Evolutionary conservation across 441 rosid genomes (phyloP).

Genomic region (Pelargonium australe): DNA sequence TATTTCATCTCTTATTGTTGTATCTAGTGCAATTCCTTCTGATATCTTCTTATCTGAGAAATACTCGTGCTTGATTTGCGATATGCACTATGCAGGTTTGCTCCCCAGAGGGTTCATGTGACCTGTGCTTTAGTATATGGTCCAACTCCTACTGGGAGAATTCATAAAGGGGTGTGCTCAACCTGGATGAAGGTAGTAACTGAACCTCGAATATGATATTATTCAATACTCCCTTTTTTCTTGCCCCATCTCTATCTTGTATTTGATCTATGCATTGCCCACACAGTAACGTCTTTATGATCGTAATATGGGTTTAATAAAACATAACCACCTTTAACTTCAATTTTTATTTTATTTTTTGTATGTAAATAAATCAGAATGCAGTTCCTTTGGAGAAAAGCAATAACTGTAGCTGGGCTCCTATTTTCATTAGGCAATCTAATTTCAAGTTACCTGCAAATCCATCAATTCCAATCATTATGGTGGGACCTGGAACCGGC

Average conservation of each 20-base stretch:
- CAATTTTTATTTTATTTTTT: neutral
- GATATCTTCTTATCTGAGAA: neutral
- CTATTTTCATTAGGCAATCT: constrained; percentile 48
- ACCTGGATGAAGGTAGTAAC: constrained; percentile 92
- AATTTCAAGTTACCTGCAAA: constrained; percentile 53
- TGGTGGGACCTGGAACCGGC: constrained; percentile 74
- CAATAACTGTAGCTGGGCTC: constrained; percentile 49
- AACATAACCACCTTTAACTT: neutral
- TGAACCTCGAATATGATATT: too few species aligned
- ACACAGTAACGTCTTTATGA: neutral
- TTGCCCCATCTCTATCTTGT: neutral
- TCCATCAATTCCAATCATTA: constrained; percentile 45
- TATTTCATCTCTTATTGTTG: too few species aligned
- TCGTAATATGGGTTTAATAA: neutral
- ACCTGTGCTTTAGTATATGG: constrained; percentile 79
- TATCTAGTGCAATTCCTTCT: neutral
- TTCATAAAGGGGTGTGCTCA: constrained; percentile 82
- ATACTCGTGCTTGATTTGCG: constrained; percentile 3
- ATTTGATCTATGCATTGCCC: neutral
- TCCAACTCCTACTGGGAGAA: constrained; percentile 76
- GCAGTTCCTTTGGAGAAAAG: constrained; percentile 61
- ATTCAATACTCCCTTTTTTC: neutral
- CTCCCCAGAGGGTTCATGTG: constrained; percentile 63
- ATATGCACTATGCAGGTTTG: constrained; percentile 40
- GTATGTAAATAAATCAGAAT: constrained; percentile 44